phyloP scores from a whole-genome alignment of 768 basidiomycete genomes.

The Mycena olivaceomarginata region DNA sequence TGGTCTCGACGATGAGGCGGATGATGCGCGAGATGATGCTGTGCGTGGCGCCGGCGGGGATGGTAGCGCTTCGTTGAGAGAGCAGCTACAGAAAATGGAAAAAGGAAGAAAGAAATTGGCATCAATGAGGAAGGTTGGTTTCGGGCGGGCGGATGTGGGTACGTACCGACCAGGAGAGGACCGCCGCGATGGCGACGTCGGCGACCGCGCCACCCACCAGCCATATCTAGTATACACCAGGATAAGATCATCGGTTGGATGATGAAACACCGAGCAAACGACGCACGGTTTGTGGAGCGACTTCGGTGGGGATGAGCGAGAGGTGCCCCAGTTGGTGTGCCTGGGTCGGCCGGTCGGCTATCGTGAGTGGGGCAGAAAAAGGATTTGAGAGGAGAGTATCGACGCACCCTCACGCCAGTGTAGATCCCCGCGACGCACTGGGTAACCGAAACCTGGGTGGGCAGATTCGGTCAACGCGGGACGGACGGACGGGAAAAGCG shows the following conservation, averaged over 20 bases:
- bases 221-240: slow-evolving; percentile 25
- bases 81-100: slow-evolving; percentile 12
- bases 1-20: slow-evolving; percentile 44
- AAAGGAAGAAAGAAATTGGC: neutral
- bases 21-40: slow-evolving; percentile 32
- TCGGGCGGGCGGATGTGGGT: too few relatives aligned
- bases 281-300: slow-evolving; percentile 31
- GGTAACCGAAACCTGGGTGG: slow-evolving; percentile 22
- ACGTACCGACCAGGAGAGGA: slow-evolving; percentile 35
- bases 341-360: neutral
- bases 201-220: slow-evolving; percentile 39
- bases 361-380: neutral
- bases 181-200: slow-evolving; percentile 35
- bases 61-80: neutral
- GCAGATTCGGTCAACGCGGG: neutral
- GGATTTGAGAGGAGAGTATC: too few relatives aligned
- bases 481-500: neutral
- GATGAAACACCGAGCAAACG: neutral
- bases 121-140: neutral
- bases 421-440: slow-evolving; percentile 32
- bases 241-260: too few relatives aligned
- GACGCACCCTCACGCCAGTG: slow-evolving; percentile 30
- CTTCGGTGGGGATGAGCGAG: slow-evolving; percentile 35
- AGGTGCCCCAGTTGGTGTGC: slow-evolving; percentile 34
- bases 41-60: slow-evolving; percentile 1